Conservation (phyloP, 306 rosid species). For the Prunus armeniaca region DNA sequence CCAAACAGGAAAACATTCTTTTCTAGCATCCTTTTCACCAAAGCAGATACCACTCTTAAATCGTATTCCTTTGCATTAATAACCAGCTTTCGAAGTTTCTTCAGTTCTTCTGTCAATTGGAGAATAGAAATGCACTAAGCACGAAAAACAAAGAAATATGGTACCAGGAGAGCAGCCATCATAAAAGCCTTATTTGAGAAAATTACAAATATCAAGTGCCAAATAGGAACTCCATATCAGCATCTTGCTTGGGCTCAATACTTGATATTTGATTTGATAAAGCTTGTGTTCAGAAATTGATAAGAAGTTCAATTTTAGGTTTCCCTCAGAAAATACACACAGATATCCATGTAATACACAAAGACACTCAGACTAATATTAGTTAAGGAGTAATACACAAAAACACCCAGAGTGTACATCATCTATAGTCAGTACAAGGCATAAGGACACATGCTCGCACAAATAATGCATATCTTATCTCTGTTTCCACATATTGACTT, state of each 20-base stretch:
- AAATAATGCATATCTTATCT: background rate
- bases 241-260: too few relatives aligned
- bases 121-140: slow-evolving; percentile 1
- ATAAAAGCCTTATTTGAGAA: background rate
- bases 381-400: background rate
- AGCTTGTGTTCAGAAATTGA: too few relatives aligned
- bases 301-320: too few relatives aligned
- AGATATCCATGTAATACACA: background rate
- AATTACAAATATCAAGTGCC: background rate
- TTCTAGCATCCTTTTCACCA: slow-evolving; percentile 72
- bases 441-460: background rate
- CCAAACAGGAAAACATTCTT: slow-evolving; percentile 73
- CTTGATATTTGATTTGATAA: too few relatives aligned
- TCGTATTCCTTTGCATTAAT: slow-evolving; percentile 47
- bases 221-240: too few relatives aligned
- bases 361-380: background rate
- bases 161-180: background rate
- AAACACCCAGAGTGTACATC: background rate
- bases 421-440: background rate
- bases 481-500: background rate
- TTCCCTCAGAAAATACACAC: background rate
- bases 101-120: slow-evolving; percentile 58
- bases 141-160: background rate
- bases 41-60: slow-evolving; percentile 42
- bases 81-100: slow-evolving; percentile 58